phyloP scores from a whole-genome alignment of 805 yeast species.

The Lachancea waltii region DNA sequence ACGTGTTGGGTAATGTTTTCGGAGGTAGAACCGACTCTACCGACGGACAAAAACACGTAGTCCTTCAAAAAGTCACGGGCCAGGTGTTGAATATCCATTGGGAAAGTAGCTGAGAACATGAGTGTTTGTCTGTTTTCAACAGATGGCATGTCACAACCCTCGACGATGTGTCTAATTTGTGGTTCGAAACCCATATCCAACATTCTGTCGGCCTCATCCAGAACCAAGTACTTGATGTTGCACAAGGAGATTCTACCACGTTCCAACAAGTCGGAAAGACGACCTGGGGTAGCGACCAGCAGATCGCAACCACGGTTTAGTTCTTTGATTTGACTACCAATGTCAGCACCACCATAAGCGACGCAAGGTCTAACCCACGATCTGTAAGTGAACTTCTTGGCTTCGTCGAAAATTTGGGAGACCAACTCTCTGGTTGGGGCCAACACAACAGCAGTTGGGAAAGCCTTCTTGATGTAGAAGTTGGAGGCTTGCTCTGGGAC shows the following conservation, averaged over 20 bases:
- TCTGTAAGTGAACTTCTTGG: constrained; percentile 91
- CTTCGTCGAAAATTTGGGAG: constrained; percentile 92
- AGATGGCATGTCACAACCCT: constrained; percentile 96
- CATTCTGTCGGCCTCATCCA: constrained; percentile 99
- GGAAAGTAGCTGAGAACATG: constrained; percentile 99
- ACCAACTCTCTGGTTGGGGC: constrained; percentile 99
- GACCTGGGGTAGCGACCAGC: constrained; percentile 98
- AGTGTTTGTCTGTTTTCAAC: constrained; percentile 89
- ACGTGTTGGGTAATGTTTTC: constrained; percentile 96
- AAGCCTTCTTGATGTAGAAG: constrained; percentile 65
- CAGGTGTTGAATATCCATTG: constrained; percentile 91
- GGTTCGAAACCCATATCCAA: constrained; percentile 99
- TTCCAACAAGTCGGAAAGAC: constrained; percentile 91
- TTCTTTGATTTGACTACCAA: constrained; percentile 78
- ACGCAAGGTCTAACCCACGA: constrained; percentile 97
- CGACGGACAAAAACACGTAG: constrained; percentile 93
- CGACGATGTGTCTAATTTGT: constrained; percentile 96
- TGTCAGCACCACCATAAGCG: constrained; percentile 98
- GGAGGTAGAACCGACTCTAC: constrained; percentile 98
- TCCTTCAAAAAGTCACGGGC: constrained; percentile 96
- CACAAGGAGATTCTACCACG: constrained; percentile 88
- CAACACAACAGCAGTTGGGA: constrained; percentile 89
- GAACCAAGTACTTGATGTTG: constrained; percentile 86
- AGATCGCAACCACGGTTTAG: constrained; percentile 92
- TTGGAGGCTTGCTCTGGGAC: constrained; percentile 34